phyloP scores from a whole-genome alignment of 2,329 filamentous ascomycete genomes.

The Pseudogymnoascus sp. region DNA sequence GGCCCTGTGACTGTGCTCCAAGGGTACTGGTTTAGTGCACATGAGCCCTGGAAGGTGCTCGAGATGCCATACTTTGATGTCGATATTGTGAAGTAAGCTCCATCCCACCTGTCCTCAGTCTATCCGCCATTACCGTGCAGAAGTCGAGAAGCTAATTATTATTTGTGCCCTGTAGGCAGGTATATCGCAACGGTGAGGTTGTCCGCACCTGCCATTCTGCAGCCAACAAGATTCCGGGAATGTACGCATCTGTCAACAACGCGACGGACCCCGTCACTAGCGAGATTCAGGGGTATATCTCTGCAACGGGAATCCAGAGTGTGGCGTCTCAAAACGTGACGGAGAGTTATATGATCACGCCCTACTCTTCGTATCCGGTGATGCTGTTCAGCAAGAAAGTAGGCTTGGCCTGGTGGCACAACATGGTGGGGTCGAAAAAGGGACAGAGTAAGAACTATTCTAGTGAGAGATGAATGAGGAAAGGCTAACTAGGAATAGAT shows the following conservation, averaged over 20 bases:
- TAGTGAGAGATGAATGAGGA: neutral
- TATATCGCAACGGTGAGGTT: slow-evolving; percentile 34
- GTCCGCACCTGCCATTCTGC: slow-evolving; percentile 37
- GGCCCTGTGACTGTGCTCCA: slow-evolving; percentile 37
- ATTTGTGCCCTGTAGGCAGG: slow-evolving; percentile 22
- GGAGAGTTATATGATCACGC: slow-evolving; percentile 35
- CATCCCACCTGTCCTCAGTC: too few relatives aligned
- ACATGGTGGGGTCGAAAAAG: slow-evolving; percentile 35
- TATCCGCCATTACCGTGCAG: neutral
- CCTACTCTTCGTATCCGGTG: slow-evolving; percentile 23
- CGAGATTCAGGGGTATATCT: slow-evolving; percentile 35
- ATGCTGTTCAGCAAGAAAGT: slow-evolving; percentile 31
- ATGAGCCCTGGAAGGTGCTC: slow-evolving; percentile 37
- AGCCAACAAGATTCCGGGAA: slow-evolving; percentile 31
- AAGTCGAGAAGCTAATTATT: neutral
- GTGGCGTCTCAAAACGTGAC: slow-evolving; percentile 34
- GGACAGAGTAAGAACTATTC: slow-evolving; percentile 33
- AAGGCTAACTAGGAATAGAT: slow-evolving; percentile 20
- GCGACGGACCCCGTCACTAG: slow-evolving; percentile 31
- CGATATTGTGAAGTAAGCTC: slow-evolving; percentile 31
- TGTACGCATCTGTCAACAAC: slow-evolving; percentile 38
- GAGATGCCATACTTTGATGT: slow-evolving; percentile 37
- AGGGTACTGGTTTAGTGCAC: slow-evolving; percentile 26
- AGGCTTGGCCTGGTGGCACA: slow-evolving; percentile 37
- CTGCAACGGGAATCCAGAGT: slow-evolving; percentile 34